Conservation (phyloP, 352 stramenopile genomes). For the Globisporangium carolinianum region DNA sequence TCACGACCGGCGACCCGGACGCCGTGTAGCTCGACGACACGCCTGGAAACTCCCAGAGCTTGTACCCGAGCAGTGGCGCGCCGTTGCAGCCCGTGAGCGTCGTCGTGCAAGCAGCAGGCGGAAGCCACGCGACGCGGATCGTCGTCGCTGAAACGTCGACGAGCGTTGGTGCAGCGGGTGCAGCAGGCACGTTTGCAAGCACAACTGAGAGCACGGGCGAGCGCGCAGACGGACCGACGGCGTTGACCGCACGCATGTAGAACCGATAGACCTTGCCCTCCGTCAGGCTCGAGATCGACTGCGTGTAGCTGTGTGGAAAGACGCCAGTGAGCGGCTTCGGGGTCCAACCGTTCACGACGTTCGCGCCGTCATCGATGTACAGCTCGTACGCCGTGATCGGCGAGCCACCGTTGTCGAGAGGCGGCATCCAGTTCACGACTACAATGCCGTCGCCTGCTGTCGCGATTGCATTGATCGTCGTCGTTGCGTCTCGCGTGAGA, state of each 20-base stretch:
- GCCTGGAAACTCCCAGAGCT: constrained; percentile 89
- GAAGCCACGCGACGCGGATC: constrained; percentile 66
- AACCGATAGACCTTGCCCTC: constrained; percentile 91
- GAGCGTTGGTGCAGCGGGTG: constrained; percentile 39
- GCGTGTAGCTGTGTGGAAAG: constrained; percentile 48
- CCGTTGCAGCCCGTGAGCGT: constrained; percentile 73
- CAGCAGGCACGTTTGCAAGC: constrained; percentile 68
- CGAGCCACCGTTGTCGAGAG: constrained; percentile 90
- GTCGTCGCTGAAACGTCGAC: constrained; percentile 53
- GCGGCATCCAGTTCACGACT: constrained; percentile 78
- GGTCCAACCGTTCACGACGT: constrained; percentile 24
- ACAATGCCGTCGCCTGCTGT: constrained; percentile 43
- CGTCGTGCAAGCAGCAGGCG: constrained; percentile 55
- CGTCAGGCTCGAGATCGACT: constrained; percentile 34
- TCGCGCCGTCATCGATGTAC: constrained; percentile 73
- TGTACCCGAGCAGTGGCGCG: constrained; percentile 85
- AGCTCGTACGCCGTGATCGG: constrained; percentile 90
- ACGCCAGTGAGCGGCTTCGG: constrained; percentile 31
- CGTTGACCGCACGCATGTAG: constrained; percentile 87
- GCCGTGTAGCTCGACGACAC: constrained; percentile 66
- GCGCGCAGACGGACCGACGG: constrained; percentile 64
- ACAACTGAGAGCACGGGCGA: constrained; percentile 87
- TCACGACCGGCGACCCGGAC: constrained; percentile 68
- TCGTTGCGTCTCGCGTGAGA: constrained; percentile 50
- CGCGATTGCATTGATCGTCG: constrained; percentile 51